Evolutionary conservation across 345 rosid genomes (phyloP).

Genomic region (Nephelium lappaceum): DNA sequence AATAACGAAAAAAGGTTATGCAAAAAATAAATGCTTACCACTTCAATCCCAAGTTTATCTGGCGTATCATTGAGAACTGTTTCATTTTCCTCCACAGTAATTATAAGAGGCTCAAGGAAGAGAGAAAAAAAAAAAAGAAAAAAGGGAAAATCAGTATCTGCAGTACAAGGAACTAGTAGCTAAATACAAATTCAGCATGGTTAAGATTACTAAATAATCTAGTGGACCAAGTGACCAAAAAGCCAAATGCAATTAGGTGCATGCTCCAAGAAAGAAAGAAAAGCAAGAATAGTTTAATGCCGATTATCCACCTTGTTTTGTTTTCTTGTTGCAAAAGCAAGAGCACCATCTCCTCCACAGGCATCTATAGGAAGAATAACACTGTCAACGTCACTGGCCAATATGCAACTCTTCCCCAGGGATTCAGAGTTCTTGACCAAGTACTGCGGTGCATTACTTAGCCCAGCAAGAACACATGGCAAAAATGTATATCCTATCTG

Average conservation of each 20-base stretch:
- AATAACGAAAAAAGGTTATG: not conserved
- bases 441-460: conserved; percentile 60
- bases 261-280: not conserved
- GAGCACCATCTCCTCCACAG: conserved; percentile 63
- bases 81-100: conserved; percentile 65
- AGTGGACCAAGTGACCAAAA: too few species aligned
- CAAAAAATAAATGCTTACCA: conserved; percentile 37
- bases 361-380: conserved; percentile 57
- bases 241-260: not conserved
- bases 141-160: not conserved
- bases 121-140: too few species aligned
- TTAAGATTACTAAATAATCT: not conserved
- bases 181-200: not conserved
- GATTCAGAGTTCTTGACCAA: conserved; percentile 33
- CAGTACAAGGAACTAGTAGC: not conserved
- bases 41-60: conserved; percentile 55
- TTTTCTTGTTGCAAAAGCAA: conserved; percentile 56
- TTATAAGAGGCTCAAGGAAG: conserved; percentile 45
- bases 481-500: conserved; percentile 65
- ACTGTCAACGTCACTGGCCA: conserved; percentile 56
- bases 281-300: not conserved
- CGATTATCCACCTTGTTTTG: conserved; percentile 35
- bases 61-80: conserved; percentile 60
- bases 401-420: conserved; percentile 39
- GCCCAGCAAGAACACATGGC: conserved; percentile 68